Evolutionary conservation across 495 filamentous ascomycete species (phyloP), one percentile per base, ranked within the genome.

Genomic region (Penicillium coffeae): DNA sequence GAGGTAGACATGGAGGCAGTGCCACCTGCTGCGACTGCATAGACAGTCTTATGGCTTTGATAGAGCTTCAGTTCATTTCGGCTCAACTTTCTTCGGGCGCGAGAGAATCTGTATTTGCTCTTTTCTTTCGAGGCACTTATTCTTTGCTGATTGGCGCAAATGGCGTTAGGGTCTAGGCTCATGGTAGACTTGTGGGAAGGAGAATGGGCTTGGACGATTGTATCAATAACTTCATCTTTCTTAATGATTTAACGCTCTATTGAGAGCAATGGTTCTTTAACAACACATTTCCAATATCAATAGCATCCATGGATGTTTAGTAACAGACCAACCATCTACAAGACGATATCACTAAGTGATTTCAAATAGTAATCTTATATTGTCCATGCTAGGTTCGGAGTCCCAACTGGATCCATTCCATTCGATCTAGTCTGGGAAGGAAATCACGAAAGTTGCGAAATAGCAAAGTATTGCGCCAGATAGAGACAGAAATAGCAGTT

Each of bases 401-500:
- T 45, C 30, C 38, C 42, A n/a, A 33, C 10, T 4, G 34, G 30
- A 32, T 34, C 32, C 25, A 50, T 50, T 55, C 42, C 41, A 46
- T 56, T 56, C 13, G 45, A 42, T 63, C 48, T 57, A 54, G 35
- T 27, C 42, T 47, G 20, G 41, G 5, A 50, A 42, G 22, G 34
- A 35, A 37, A 47, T 37, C 45, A 43, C 44, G 42, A 43, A 52
- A 22, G 50, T 36, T 50, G 46, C 53, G 7, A 46, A 51, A 39
- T 21, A 42, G 48, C 50, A 49, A 36, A 50, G 50, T 52, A 51
- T 56, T 45, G 49, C 45, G 45, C 47, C 38, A 40, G n/a, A n/a
- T n/a, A 48, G 33, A 44, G 40, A 52, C 27, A 35, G 21, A 42
- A 21, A 55, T 52, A 51, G 57, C 56, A 60, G 27, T 60, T n/a